phyloP scores from a whole-genome alignment of 257 asterid genomes.

The Ophiorrhiza pumila region DNA sequence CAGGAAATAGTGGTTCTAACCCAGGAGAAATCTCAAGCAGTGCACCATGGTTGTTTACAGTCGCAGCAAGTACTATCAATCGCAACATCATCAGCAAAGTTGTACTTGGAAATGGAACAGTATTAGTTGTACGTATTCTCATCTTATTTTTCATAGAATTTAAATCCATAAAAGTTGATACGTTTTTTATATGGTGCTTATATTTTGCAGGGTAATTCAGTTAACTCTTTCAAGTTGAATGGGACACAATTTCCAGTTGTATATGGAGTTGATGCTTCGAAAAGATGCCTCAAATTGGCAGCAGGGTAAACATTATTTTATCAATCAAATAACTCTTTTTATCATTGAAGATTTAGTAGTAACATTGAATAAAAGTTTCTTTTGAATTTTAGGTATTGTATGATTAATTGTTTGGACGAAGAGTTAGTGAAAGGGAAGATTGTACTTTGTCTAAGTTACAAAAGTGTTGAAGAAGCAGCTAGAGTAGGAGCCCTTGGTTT shows the following conservation, averaged over 20 bases:
- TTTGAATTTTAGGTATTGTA: neutral
- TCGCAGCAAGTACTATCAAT: conserved; percentile 11
- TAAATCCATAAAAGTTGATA: no score
- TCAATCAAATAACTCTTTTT: neutral
- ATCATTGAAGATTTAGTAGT: no score
- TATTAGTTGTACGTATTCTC: neutral
- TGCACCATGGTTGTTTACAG: conserved; percentile 15
- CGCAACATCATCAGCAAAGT: conserved; percentile 12
- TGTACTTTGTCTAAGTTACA: neutral
- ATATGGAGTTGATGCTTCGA: neutral
- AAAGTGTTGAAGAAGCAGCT: accelerated
- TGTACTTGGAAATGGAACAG: conserved; percentile 1
- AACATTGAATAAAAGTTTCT: neutral
- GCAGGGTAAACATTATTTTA: no score
- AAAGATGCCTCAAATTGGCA: no score
- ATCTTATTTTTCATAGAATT: no score
- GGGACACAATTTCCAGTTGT: conserved; percentile 6
- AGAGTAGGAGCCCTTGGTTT: conserved; percentile 8
- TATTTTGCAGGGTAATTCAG: neutral
- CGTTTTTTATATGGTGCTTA: no score
- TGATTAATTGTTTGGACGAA: neutral
- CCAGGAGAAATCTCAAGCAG: neutral
- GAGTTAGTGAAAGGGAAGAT: conserved; percentile 2
- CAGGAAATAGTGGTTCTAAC: neutral
- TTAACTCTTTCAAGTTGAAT: neutral